These are phyloP conservation scores for Rugosomyces carneus DNA, from an alignment of 1,284 basidiomycete species.

Conservation along the genomic window DNA sequence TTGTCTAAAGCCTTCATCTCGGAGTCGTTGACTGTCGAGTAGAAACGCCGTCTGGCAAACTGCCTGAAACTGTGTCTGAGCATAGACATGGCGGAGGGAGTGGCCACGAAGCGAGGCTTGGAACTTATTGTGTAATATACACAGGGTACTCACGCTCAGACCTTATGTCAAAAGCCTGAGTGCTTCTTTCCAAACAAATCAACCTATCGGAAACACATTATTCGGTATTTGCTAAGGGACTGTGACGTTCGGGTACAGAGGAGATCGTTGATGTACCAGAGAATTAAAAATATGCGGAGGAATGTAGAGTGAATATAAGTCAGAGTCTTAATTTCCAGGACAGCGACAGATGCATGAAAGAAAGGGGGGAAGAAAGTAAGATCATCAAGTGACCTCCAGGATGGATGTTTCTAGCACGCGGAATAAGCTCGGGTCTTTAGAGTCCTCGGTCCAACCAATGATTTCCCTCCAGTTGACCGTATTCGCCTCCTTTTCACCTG, in stretches of 20 bases:
- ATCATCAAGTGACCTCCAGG: constrained; percentile 53
- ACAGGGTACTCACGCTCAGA: neutral
- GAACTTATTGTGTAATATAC: neutral
- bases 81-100: constrained; percentile 10
- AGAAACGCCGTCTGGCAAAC: constrained; percentile 9
- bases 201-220: no score
- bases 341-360: constrained; percentile 4
- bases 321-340: constrained; percentile 10
- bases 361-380: constrained; percentile 2
- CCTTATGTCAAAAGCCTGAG: neutral
- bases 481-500: constrained; percentile 80
- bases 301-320: constrained; percentile 6
- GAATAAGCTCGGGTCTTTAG: constrained; percentile 65
- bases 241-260: no score
- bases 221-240: constrained; percentile 4
- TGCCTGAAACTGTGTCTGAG: constrained; percentile 10
- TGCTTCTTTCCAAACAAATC: no score
- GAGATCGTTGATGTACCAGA: neutral
- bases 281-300: neutral
- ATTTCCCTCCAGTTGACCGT: constrained; percentile 70
- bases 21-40: constrained; percentile 14
- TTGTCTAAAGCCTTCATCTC: constrained; percentile 32
- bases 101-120: neutral
- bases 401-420: constrained; percentile 72
- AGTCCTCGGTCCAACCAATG: constrained; percentile 71